These are phyloP conservation scores for Diplodia intermedia DNA, from an alignment of 2,329 filamentous ascomycete species.

Conservation along the genomic window DNA sequence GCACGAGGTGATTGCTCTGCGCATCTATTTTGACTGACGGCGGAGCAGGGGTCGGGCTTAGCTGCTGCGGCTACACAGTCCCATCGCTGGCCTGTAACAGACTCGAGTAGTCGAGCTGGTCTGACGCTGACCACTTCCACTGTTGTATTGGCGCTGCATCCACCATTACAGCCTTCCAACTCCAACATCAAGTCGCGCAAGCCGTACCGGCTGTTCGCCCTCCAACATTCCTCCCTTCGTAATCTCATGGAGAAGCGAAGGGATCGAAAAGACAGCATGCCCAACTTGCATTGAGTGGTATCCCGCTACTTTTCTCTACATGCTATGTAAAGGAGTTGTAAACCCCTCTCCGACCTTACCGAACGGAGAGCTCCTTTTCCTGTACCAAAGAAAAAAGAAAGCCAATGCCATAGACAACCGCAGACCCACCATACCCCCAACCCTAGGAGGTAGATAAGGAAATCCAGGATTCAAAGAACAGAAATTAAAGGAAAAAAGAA, in stretches of 20 bases:
- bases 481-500: not conserved
- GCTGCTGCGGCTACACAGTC: too few species aligned
- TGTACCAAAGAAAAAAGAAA: not conserved
- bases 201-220: too few species aligned
- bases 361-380: not conserved
- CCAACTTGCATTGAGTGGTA: slow-evolving; percentile 13
- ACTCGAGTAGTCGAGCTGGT: too few species aligned
- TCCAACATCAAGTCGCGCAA: too few species aligned
- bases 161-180: too few species aligned
- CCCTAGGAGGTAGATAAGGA: not conserved
- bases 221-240: too few species aligned
- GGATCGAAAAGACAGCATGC: not conserved
- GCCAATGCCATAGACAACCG: not conserved
- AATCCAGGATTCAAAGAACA: not conserved
- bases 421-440: not conserved
- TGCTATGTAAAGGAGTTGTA: not conserved
- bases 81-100: too few species aligned
- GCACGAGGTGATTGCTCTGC: too few species aligned
- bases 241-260: not conserved
- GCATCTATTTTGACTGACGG: too few species aligned
- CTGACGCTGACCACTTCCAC: too few species aligned
- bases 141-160: too few species aligned
- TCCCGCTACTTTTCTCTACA: slow-evolving; percentile 2
- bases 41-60: too few species aligned
- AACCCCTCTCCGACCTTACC: not conserved